phyloP scores from a whole-genome alignment of 345 rosid species.

The Camelina laxa region DNA sequence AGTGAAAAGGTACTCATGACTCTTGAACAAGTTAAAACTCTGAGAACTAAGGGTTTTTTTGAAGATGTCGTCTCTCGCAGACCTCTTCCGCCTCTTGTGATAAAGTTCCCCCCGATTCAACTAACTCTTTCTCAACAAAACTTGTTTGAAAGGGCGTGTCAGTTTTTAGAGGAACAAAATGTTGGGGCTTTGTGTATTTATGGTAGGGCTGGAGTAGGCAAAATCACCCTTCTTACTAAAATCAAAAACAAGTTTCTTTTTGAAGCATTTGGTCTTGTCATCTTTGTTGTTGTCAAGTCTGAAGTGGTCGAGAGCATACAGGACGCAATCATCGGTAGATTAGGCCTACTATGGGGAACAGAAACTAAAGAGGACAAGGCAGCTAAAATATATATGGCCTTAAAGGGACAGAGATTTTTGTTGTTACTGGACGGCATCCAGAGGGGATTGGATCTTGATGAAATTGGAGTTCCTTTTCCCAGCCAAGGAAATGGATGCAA shows the following conservation, averaged over 20 bases:
- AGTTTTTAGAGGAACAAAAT: not conserved
- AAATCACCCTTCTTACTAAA: not conserved
- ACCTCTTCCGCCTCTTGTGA: not conserved
- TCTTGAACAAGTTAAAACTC: not conserved
- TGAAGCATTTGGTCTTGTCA: not conserved
- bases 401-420: not conserved
- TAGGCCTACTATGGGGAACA: not conserved
- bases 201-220: not conserved
- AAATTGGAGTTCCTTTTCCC: not conserved
- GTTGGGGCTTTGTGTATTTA: not conserved
- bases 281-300: not conserved
- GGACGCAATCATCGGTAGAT: not conserved
- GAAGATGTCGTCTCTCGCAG: not conserved
- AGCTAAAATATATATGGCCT: not conserved
- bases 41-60: not conserved
- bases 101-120: not conserved
- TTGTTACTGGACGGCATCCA: not conserved
- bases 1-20: not conserved
- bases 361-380: not conserved
- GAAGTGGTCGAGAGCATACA: not conserved
- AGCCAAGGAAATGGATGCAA: conserved; percentile 11
- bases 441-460: not conserved
- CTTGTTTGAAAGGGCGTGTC: not conserved
- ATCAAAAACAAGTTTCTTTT: not conserved
- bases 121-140: not conserved